These are phyloP conservation scores for Skeletonema grethae DNA, from an alignment of 108 stramenopile genomes.

Conservation along the genomic window DNA sequence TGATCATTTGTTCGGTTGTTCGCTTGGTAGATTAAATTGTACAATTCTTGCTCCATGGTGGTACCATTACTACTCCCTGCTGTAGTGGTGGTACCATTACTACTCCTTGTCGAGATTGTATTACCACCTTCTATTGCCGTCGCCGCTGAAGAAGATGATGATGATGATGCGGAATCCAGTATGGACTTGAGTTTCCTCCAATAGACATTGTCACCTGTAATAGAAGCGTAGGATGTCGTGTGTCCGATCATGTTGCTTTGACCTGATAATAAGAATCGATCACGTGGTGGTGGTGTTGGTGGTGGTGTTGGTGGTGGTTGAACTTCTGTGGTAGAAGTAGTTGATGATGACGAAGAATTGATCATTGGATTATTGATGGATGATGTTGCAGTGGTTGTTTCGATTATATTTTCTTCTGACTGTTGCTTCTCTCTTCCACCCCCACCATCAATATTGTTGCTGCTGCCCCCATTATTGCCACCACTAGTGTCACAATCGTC, in stretches of 20 bases:
- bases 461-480: no score
- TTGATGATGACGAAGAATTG: neutral
- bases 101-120: no score
- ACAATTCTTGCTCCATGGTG: neutral
- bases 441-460: no score
- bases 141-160: no score
- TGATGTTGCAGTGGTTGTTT: no score
- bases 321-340: neutral
- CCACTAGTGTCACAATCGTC: no score
- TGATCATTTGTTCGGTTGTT: no score
- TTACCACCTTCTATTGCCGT: no score
- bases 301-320: no score
- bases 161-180: neutral
- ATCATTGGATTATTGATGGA: no score
- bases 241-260: constrained; percentile 15
- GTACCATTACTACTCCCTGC: neutral
- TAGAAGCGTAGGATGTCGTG: neutral
- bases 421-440: no score
- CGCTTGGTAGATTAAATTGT: neutral
- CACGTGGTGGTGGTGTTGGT: neutral
- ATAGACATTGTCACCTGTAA: neutral
- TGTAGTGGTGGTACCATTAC: neutral
- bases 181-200: neutral
- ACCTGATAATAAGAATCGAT: constrained; percentile 12
- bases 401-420: no score